Evolutionary conservation across 176 grass and related monocot species (phyloP), one percentile per base, ranked within the genome.

Genomic region (Zoysia japonica): DNA sequence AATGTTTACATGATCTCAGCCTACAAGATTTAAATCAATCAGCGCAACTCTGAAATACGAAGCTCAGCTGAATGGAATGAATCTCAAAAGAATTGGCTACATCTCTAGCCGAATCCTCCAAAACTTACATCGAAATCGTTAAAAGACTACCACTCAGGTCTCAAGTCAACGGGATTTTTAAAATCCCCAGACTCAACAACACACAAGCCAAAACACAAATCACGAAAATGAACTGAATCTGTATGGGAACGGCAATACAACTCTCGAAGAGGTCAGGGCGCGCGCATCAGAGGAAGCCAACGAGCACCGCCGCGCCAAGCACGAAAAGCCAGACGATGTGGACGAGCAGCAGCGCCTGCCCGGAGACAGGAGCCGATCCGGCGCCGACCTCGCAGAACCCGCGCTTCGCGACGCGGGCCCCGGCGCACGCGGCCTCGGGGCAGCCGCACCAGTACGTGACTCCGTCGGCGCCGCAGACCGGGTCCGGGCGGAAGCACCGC

Each of bases 241-340:
- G 28, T 28, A 60, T 20, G n/a, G n/a, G 52, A 16, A 55, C 15
- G 15, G 15, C 3, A 17, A 17, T 55, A 55, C 53, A 55, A 7
- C 53, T 55, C 1, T 60, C n/a, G 56, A 60, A 60, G 56, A 60
- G 2, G 56, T n/a, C 8, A 20, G 4, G 12, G 65, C 41, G 42
- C 13, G 41, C 37, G 9, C 46, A 76, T 95, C 87, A 95, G 64
- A 96, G 85, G 69, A 96, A 96, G 75, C 93, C 93, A 43, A 96
- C 78, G 35, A 96, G 93, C 64, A 96, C 89, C 19, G 87, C 89
- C 16, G 88, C 90, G 68, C 93, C 93, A 19, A 96, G 89, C 39
- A 96, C 93, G 85, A 96, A 88, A 52, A 96, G 93, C 93, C 93
- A 96, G 66, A 96, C 93, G 65, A 96, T 92, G 84, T 96, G 93